phyloP scores from a whole-genome alignment of 352 stramenopile genomes.

The Thalassiosira sp. region DNA sequence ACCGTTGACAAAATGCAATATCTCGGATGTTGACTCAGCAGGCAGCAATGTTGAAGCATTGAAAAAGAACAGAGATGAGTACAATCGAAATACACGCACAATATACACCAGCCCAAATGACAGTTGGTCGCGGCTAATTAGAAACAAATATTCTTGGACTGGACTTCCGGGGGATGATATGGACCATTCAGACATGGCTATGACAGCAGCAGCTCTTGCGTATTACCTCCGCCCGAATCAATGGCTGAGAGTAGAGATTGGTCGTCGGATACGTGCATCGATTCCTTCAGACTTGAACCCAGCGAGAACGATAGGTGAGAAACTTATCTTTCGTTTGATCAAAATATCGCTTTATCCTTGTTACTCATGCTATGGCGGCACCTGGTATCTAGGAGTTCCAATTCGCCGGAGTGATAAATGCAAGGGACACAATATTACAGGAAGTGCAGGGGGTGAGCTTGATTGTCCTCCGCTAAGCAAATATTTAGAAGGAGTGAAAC shows the following conservation, averaged over 20 bases:
- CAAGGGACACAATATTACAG: conserved; percentile 38
- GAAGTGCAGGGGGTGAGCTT: conserved; percentile 42
- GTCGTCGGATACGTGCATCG: conserved; percentile 27
- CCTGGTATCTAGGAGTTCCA: too few species aligned
- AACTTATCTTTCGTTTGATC: too few species aligned
- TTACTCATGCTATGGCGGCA: too few species aligned
- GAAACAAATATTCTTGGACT: conserved; percentile 33
- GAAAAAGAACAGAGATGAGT: conserved; percentile 31
- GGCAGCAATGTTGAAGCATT: not conserved
- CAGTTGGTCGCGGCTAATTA: conserved; percentile 23
- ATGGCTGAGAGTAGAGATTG: conserved; percentile 38
- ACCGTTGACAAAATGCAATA: too few species aligned
- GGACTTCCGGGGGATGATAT: conserved; percentile 9
- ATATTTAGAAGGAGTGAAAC: conserved; percentile 31
- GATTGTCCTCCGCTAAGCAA: conserved; percentile 29
- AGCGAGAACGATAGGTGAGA: conserved; percentile 45
- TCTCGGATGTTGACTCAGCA: too few species aligned
- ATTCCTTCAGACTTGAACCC: conserved; percentile 43
- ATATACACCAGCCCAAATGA: conserved; percentile 33
- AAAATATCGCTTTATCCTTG: too few species aligned
- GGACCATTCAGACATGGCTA: conserved; percentile 20
- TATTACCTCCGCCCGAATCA: conserved; percentile 46
- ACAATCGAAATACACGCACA: conserved; percentile 35
- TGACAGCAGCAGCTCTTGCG: conserved; percentile 31
- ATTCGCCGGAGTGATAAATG: conserved; percentile 54